These are phyloP conservation scores for Phellopilus nigrolimitatus DNA, from an alignment of 1,284 basidiomycete species.

Conservation along the genomic window DNA sequence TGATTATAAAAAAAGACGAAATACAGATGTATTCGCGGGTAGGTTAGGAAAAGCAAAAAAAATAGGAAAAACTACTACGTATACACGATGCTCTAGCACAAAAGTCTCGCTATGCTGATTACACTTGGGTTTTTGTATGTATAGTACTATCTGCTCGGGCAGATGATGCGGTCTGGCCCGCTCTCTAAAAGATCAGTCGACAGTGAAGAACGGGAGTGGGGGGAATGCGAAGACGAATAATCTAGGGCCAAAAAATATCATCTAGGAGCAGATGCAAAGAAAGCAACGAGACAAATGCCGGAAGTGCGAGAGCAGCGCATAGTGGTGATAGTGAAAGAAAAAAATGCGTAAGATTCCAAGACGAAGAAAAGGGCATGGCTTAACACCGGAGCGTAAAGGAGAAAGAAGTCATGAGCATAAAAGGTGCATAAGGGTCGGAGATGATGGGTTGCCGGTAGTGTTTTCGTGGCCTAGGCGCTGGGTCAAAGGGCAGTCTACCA, in stretches of 20 bases:
- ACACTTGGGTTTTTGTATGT: conserved; percentile 17
- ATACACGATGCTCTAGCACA: conserved; percentile 58
- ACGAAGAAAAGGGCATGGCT: conserved; percentile 16
- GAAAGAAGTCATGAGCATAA: conserved; percentile 13
- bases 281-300: conserved; percentile 57
- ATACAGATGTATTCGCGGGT: conserved; percentile 12
- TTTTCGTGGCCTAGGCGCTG: conserved; percentile 1
- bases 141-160: conserved; percentile 20
- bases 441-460: neutral
- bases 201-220: conserved; percentile 30
- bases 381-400: conserved; percentile 1
- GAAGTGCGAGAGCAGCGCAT: conserved; percentile 55
- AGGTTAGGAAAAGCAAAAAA: conserved; percentile 5
- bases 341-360: conserved; percentile 26
- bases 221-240: conserved; percentile 52
- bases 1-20: neutral
- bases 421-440: conserved; percentile 10
- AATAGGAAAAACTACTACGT: conserved; percentile 36
- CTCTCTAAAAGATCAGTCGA: conserved; percentile 21
- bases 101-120: conserved; percentile 56
- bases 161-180: conserved; percentile 22
- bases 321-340: conserved; percentile 21
- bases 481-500: conserved; percentile 34
- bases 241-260: conserved; percentile 45
- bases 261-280: conserved; percentile 44